A percentile compares a stretch with the other conserved stretches of the same genome.
These are phyloP conservation scores for Sesbania bispinosa DNA, from an alignment of 306 rosid genomes.

Conservation along the genomic window DNA sequence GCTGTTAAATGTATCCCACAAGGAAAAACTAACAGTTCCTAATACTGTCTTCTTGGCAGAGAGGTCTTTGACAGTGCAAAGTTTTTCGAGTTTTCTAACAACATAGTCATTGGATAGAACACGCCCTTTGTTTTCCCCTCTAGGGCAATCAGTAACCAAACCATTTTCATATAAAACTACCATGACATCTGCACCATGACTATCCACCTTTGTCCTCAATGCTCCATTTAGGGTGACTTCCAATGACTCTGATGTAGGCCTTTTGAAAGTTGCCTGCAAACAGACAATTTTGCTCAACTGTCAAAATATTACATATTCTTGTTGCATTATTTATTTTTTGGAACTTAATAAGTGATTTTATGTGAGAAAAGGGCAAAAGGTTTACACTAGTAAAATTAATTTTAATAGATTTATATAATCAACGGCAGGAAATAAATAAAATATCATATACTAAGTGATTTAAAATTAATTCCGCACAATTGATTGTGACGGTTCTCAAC, in stretches of 20 bases:
- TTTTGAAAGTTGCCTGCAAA: conserved; percentile 68
- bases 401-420: no score
- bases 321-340: not conserved
- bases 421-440: no score
- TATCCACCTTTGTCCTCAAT: conserved; percentile 65
- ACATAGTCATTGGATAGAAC: conserved; percentile 82
- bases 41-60: conserved; percentile 63
- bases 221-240: conserved; percentile 73
- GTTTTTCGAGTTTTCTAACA: conserved; percentile 74
- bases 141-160: conserved; percentile 64
- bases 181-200: conserved; percentile 61
- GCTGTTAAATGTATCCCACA: conserved; percentile 68
- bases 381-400: no score
- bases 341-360: not conserved
- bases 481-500: no score
- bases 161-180: conserved; percentile 83
- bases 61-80: conserved; percentile 60
- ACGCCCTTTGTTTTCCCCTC: conserved; percentile 89
- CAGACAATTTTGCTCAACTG: not conserved
- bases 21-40: conserved; percentile 57
- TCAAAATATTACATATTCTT: not conserved
- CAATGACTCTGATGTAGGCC: conserved; percentile 48
- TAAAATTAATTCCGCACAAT: no score
- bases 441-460: no score
- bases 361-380: no score